Conservation (phyloP, 176 grass and related monocot species). For the Triticum timopheevii region DNA sequence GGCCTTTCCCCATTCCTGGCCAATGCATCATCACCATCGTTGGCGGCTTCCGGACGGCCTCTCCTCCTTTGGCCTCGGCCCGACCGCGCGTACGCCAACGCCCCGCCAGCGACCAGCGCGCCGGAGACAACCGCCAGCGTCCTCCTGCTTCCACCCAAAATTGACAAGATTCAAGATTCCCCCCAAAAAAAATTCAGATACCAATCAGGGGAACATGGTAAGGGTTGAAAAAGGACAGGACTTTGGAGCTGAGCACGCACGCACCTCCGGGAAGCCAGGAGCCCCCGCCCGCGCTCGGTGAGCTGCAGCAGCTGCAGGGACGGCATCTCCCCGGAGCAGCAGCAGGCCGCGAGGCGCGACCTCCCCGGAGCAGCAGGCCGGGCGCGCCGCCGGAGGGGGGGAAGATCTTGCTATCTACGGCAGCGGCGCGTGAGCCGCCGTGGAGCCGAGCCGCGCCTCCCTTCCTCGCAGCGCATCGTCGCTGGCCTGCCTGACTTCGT, state of each 20-base stretch:
- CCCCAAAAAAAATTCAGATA: background rate
- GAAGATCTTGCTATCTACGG: constrained; percentile 13
- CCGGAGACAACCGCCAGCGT: constrained; percentile 74
- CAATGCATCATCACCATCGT: constrained; percentile 16
- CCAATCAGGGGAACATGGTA: background rate
- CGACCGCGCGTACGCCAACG: constrained; percentile 68
- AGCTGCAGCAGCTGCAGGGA: constrained; percentile 88
- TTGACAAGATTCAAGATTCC: background rate
- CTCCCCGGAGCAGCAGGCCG: constrained; percentile 17
- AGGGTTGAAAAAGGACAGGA: background rate
- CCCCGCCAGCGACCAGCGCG: constrained; percentile 78
- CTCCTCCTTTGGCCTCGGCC: constrained; percentile 31
- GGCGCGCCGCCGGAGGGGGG: background rate
- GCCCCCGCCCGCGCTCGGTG: constrained; percentile 66
- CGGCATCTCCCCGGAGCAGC: constrained; percentile 46
- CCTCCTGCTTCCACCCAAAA: constrained; percentile 45
- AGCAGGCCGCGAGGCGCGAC: constrained; percentile 13
- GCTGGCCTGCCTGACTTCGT: background rate
- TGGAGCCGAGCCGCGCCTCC: background rate
- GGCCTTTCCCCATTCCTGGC: constrained; percentile 32
- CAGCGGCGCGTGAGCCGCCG: background rate
- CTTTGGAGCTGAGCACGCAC: background rate
- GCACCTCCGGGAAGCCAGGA: constrained; percentile 76
- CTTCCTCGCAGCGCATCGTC: background rate
- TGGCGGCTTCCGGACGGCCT: background rate